These are phyloP conservation scores for Cryptosporidium canis DNA, from an alignment of 169 alveolate genomes.

Conservation along the genomic window DNA sequence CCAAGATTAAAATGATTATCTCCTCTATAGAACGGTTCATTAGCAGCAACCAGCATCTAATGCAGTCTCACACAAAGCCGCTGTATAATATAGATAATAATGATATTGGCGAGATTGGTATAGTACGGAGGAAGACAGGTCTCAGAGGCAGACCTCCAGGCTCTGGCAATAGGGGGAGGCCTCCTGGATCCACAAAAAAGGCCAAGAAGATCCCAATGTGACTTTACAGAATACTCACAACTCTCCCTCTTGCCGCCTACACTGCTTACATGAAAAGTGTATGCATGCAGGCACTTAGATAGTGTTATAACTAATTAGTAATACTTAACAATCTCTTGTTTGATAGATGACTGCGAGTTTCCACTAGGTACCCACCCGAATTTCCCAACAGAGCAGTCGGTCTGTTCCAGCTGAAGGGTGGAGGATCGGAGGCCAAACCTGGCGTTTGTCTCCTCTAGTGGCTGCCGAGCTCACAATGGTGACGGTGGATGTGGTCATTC, in stretches of 20 bases:
- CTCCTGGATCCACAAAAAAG: constrained; percentile 58
- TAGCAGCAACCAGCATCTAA: neutral
- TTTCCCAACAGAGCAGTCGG: too few species aligned
- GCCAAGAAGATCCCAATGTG: neutral
- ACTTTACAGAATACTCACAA: neutral
- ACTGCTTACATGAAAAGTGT: too few species aligned
- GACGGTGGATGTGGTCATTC: neutral
- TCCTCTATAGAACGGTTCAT: constrained; percentile 31
- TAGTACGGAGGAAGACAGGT: constrained; percentile 15
- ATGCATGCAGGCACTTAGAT: neutral
- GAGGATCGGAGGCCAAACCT: too few species aligned
- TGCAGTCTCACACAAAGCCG: constrained; percentile 40
- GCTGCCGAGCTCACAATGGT: neutral
- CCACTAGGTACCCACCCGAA: too few species aligned
- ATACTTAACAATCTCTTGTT: neutral
- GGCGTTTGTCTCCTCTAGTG: neutral
- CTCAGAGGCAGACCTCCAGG: constrained; percentile 71
- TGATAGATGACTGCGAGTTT: too few species aligned
- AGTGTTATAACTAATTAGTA: neutral
- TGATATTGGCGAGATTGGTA: constrained; percentile 27
- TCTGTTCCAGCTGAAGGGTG: too few species aligned
- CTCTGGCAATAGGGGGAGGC: constrained; percentile 45
- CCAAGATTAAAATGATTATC: neutral
- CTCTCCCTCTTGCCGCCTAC: neutral
- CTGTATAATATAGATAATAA: constrained; percentile 17